phyloP scores from a whole-genome alignment of 495 filamentous ascomycete species.

The Wilcoxina mikolae region DNA sequence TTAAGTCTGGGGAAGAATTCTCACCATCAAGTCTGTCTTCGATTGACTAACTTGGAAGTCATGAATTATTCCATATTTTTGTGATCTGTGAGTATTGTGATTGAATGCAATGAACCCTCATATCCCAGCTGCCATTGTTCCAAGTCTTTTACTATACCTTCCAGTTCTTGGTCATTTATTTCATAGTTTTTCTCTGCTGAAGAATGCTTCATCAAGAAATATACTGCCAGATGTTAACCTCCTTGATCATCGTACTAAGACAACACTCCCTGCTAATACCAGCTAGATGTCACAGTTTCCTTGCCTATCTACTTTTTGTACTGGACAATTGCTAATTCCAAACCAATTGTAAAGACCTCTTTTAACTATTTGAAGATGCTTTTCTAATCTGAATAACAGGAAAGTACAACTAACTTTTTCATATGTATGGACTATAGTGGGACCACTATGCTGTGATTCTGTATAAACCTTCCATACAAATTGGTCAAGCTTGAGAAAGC shows the following conservation, averaged over 20 bases:
- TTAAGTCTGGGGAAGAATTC: conserved; percentile 11
- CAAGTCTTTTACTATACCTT: conserved; percentile 15
- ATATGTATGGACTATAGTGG: background rate
- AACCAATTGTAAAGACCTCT: background rate
- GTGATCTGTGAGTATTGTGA: conserved; percentile 19
- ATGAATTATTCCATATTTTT: conserved; percentile 26
- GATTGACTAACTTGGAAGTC: conserved; percentile 5
- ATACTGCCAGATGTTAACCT: conserved; percentile 4
- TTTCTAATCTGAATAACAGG: too few species aligned
- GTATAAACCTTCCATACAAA: conserved; percentile 11
- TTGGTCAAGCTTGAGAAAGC: conserved; percentile 17
- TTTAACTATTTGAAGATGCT: too few species aligned
- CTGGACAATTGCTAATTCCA: conserved; percentile 4
- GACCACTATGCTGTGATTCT: background rate
- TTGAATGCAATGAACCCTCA: conserved; percentile 1
- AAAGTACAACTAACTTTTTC: too few species aligned
- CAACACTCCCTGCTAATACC: conserved; percentile 1
- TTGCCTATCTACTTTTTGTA: background rate
- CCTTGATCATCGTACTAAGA: background rate
- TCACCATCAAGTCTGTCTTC: background rate
- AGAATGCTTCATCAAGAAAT: conserved; percentile 6
- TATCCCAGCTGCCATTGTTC: conserved; percentile 26
- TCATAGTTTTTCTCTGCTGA: conserved; percentile 11
- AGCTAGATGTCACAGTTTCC: conserved; percentile 11
- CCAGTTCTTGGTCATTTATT: conserved; percentile 10